Evolutionary conservation across 176 grass and related monocot species (phyloP).

Genomic region (Juncus inflexus): DNA sequence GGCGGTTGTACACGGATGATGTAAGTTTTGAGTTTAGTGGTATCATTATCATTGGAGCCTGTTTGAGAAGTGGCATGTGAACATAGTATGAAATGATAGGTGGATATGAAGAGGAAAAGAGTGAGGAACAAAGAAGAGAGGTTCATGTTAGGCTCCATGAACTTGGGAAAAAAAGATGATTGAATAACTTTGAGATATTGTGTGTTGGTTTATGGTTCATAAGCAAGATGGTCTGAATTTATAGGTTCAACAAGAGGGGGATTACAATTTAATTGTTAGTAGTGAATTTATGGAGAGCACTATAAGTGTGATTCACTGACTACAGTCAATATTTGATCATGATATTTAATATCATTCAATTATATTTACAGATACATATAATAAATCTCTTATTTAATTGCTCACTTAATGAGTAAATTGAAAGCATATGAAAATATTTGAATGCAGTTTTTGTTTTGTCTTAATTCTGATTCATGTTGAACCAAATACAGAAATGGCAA

Average conservation of each 20-base stretch:
- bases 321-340: too few species aligned
- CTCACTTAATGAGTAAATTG: too few species aligned
- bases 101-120: conserved; percentile 10
- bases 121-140: background rate
- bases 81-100: background rate
- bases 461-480: too few species aligned
- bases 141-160: background rate
- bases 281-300: background rate
- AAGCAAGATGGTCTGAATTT: background rate
- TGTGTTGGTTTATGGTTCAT: background rate
- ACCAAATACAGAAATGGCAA: too few species aligned
- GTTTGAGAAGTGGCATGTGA: conserved; percentile 1
- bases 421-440: too few species aligned
- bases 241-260: background rate
- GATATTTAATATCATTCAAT: too few species aligned
- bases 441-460: too few species aligned
- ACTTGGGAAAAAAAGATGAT: background rate
- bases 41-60: conserved; percentile 15
- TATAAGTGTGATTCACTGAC: background rate
- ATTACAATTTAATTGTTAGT: background rate
- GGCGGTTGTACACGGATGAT: conserved; percentile 19
- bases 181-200: background rate
- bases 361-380: too few species aligned
- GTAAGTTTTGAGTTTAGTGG: conserved; percentile 14
- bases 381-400: too few species aligned